Conservation (phyloP, 225 moss, liverwort and hornwort genomes). For the Asterella californica region DNA sequence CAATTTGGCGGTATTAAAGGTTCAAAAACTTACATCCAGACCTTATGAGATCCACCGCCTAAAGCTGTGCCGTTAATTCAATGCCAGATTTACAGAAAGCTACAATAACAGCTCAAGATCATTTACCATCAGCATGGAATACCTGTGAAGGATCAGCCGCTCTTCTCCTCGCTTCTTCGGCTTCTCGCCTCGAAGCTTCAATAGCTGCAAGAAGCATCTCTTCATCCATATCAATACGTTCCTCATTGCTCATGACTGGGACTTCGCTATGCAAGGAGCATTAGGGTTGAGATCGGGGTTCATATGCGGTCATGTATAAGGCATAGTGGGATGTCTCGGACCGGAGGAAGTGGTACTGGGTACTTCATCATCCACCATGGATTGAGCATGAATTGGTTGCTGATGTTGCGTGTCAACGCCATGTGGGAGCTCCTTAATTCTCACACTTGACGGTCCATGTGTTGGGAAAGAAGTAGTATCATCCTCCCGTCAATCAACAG, state of each 20-base stretch:
- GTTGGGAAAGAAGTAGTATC: slow-evolving; percentile 21
- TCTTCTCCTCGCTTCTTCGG: slow-evolving; percentile 43
- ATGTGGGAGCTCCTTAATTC: slow-evolving; percentile 52
- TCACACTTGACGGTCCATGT: slow-evolving; percentile 22
- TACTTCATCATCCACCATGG: slow-evolving; percentile 48
- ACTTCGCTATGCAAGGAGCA: slow-evolving; percentile 60
- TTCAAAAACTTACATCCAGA: neutral
- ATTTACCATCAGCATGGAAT: neutral
- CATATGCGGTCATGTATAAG: slow-evolving; percentile 32
- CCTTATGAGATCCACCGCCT: neutral
- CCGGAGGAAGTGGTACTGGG: slow-evolving; percentile 39
- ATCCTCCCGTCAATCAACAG: slow-evolving; percentile 33
- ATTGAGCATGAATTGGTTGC: slow-evolving; percentile 33
- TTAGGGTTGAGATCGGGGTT: slow-evolving; percentile 44
- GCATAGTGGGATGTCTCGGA: slow-evolving; percentile 24
- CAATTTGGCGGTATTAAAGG: slow-evolving; percentile 5
- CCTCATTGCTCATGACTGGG: slow-evolving; percentile 40
- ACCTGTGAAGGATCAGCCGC: slow-evolving; percentile 35
- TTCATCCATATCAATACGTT: slow-evolving; percentile 49
- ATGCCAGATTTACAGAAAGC: neutral
- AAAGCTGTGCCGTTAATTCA: too few relatives aligned
- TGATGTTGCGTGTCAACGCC: slow-evolving; percentile 26
- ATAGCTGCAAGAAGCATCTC: slow-evolving; percentile 64
- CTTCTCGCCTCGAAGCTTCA: slow-evolving; percentile 56
- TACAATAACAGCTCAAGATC: neutral